Base-by-base conservation (phyloP, 345 rosid species). In the Aquilaria yunnanensis region DNA sequence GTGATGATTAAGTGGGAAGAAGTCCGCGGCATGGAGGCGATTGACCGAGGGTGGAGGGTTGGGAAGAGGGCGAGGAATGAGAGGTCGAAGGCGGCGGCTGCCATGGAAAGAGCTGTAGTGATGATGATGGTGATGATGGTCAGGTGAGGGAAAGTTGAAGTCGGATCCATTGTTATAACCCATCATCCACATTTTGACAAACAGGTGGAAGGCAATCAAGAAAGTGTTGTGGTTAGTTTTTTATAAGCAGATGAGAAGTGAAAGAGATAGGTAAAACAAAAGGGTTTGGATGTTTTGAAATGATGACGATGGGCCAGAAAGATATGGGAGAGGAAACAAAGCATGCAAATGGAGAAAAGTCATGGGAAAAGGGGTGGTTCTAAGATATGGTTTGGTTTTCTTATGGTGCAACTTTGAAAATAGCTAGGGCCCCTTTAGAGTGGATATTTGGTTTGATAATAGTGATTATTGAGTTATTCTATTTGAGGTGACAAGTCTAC, bases 171-270 rank as follows among this genome's bases (percentile, higher is more conserved):
- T 96, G 60, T 73, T 80, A 77, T 80, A 93, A 62, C 85, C 98
- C 94, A 93, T 83, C 86, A 75, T 93, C 97, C 97, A 90, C 97
- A 89, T 93, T 67, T 77, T 71, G 5, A 11, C 6, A 58, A 33
- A 14, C 12, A 11, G 30, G 49, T 33, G 50, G 10, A 14, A 5
- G 23, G 7, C 1, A 5, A 32, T 3, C 29, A 37, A 13, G 11
- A 37, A 48, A 7, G 12, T 48, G 33, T 10, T 51, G 43, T 9
- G 14, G 11, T 55, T 9, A n/a, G 32, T 30, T 55, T 55, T 9
- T 13, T 32, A 14, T 23, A 11, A 9, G 34, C 32, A 32, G 6
- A 55, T 16, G 12, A 32, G 6, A 14, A 32, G 41, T 6, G 10
- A 2, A 48, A 37, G 48, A 47, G 43, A 14, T 32, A 9, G 46